Percentiles rank a stretch among this genome's conserved stretches.
Evolutionary conservation across 2,329 filamentous ascomycete genomes (phyloP).

Genomic region (Penicillium olsonii): DNA sequence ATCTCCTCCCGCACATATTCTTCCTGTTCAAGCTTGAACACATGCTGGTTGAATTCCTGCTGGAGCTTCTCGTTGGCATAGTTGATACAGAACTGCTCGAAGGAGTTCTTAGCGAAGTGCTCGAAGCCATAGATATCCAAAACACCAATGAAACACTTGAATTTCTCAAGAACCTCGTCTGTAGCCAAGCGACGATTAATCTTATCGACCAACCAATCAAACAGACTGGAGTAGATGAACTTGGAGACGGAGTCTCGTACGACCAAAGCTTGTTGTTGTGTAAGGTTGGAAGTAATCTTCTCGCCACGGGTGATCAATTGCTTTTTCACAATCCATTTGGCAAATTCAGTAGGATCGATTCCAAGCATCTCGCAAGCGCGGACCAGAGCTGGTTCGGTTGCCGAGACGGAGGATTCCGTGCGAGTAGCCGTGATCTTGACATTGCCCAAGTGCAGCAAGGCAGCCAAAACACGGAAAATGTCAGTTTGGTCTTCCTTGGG

Average conservation of each 20-base stretch:
- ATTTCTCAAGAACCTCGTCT: slow-evolving; percentile 78
- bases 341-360: slow-evolving; percentile 81
- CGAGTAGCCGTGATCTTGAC: slow-evolving; percentile 91
- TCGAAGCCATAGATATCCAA: slow-evolving; percentile 99
- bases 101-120: slow-evolving; percentile 99
- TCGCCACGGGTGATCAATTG: slow-evolving; percentile 94
- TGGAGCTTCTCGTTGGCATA: slow-evolving; percentile 99
- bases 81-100: slow-evolving; percentile 99
- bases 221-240: slow-evolving; percentile 96
- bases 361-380: slow-evolving; percentile 83
- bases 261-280: slow-evolving; percentile 87
- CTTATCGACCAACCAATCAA: slow-evolving; percentile 98
- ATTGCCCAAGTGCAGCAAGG: slow-evolving; percentile 91
- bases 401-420: slow-evolving; percentile 79
- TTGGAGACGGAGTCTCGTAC: slow-evolving; percentile 97
- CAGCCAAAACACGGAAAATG: slow-evolving; percentile 88
- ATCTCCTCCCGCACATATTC: slow-evolving; percentile 96
- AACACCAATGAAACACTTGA: slow-evolving; percentile 92
- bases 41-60: slow-evolving; percentile 98
- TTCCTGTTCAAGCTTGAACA: slow-evolving; percentile 98
- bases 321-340: slow-evolving; percentile 99
- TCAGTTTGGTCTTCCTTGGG: slow-evolving; percentile 70
- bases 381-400: slow-evolving; percentile 78
- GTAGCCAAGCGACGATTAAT: slow-evolving; percentile 91
- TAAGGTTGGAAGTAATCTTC: slow-evolving; percentile 95